Evolutionary conservation across 2,329 filamentous ascomycete genomes (phyloP).

Genomic region (Cercospora citrullina): DNA sequence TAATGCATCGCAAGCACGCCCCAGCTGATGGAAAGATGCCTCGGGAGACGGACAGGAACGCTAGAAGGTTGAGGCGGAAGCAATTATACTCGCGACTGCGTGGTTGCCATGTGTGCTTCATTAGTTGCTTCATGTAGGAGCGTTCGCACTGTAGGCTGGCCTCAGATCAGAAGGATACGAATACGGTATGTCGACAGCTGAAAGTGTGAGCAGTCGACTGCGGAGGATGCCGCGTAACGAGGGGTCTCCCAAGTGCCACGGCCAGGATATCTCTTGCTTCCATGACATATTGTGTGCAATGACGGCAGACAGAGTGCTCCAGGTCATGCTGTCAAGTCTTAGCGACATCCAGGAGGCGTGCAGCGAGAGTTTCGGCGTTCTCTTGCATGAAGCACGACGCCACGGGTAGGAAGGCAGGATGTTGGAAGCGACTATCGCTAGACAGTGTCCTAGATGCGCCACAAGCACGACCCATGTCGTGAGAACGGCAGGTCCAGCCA

Average conservation of each 20-base stretch:
- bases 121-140: background rate
- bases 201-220: background rate
- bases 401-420: background rate
- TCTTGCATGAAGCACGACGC: background rate
- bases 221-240: background rate
- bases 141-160: background rate
- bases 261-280: background rate
- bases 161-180: background rate
- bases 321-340: background rate
- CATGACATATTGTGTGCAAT: background rate
- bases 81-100: slow-evolving; percentile 2
- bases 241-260: background rate
- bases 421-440: background rate
- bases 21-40: background rate
- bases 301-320: background rate
- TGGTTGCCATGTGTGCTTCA: slow-evolving; percentile 14
- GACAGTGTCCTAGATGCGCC: background rate
- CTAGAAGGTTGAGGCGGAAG: background rate
- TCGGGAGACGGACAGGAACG: slow-evolving; percentile 12
- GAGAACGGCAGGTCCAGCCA: background rate
- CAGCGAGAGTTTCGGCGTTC: background rate
- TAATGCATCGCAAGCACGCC: background rate
- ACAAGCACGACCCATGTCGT: background rate
- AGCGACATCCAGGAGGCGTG: background rate
- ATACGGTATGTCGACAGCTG: background rate